Percentiles rank a stretch among this genome's conserved stretches.
These are phyloP conservation scores for Tylopilus microsporus DNA, from an alignment of 1,284 basidiomycete genomes.

Conservation along the genomic window DNA sequence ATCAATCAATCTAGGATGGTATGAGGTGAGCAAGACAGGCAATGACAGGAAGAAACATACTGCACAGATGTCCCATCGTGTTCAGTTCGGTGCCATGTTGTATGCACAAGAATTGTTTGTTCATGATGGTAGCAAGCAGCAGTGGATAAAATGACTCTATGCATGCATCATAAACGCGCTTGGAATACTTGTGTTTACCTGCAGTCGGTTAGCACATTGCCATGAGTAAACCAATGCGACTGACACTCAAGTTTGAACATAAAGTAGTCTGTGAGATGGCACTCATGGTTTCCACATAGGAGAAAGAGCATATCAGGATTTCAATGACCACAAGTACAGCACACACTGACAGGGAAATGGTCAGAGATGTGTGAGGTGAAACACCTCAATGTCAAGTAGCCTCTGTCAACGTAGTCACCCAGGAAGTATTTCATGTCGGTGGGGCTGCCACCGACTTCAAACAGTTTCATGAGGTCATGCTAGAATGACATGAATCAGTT, in stretches of 20 bases:
- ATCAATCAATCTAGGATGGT: slow-evolving; percentile 73
- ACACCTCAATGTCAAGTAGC: slow-evolving; percentile 86
- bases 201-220: slow-evolving; percentile 9
- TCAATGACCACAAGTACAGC: slow-evolving; percentile 82
- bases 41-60: slow-evolving; percentile 38
- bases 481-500: slow-evolving; percentile 32
- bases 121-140: slow-evolving; percentile 91
- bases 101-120: slow-evolving; percentile 97
- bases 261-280: slow-evolving; percentile 84
- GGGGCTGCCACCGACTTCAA: slow-evolving; percentile 91
- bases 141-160: slow-evolving; percentile 92
- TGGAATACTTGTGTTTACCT: slow-evolving; percentile 94
- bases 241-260: slow-evolving; percentile 87
- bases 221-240: slow-evolving; percentile 25
- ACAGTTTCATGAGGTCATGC: slow-evolving; percentile 94
- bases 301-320: slow-evolving; percentile 88
- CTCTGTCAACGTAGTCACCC: slow-evolving; percentile 93
- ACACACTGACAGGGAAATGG: slow-evolving; percentile 64
- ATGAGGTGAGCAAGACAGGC: slow-evolving; percentile 1
- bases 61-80: slow-evolving; percentile 81
- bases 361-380: slow-evolving; percentile 17
- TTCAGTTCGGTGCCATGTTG: slow-evolving; percentile 89
- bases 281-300: slow-evolving; percentile 89
- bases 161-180: slow-evolving; percentile 84
- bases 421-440: slow-evolving; percentile 92